Conservation (phyloP, 306 rosid species). For the Fragaria ananassa region DNA sequence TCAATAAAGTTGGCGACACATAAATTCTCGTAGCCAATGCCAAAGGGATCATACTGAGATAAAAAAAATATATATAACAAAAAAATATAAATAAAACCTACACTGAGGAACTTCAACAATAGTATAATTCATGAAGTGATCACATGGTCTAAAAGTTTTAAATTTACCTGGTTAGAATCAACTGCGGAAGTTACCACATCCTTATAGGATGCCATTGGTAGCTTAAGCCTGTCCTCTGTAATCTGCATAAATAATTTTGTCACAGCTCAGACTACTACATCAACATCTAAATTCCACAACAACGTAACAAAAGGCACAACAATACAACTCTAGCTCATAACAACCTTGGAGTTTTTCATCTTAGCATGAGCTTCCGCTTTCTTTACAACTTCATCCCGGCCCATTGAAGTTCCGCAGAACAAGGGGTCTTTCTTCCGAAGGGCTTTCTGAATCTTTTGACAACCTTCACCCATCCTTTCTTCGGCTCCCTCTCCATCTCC, state of each 20-base stretch:
- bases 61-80: not conserved
- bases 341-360: constrained; percentile 48
- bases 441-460: constrained; percentile 6
- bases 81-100: constrained; percentile 12
- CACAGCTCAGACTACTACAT: constrained; percentile 5
- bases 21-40: constrained; percentile 10
- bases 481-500: constrained; percentile 43
- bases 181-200: constrained; percentile 65
- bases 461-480: constrained; percentile 24
- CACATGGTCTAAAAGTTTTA: constrained; percentile 2
- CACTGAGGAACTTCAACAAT: constrained; percentile 15
- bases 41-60: constrained; percentile 9
- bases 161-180: constrained; percentile 84
- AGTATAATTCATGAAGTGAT: constrained; percentile 26
- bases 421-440: constrained; percentile 35
- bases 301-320: constrained; percentile 10
- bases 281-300: not conserved
- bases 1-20: not conserved
- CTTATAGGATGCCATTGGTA: constrained; percentile 77
- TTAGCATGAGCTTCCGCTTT: constrained; percentile 41
- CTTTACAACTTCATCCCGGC: constrained; percentile 45
- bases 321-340: constrained; percentile 1
- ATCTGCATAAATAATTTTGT: constrained; percentile 48
- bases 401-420: constrained; percentile 52
- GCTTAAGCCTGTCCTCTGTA: constrained; percentile 50